These are phyloP conservation scores for Spergularia marina DNA, from an alignment of 148 eudicot genomes.

Conservation along the genomic window DNA sequence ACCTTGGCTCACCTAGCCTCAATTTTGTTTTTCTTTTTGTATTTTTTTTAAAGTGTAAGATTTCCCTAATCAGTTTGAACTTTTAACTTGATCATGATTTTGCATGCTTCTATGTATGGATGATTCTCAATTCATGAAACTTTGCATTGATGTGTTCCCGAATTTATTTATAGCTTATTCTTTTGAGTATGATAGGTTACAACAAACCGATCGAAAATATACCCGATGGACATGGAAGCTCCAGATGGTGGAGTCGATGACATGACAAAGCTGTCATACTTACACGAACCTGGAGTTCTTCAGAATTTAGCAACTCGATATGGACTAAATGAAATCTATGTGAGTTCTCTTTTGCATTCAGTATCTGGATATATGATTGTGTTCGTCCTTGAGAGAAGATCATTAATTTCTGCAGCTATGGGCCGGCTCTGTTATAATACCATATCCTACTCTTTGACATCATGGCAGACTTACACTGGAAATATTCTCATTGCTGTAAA, in stretches of 20 bases:
- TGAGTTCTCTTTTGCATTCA: conserved; percentile 37
- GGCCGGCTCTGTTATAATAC: conserved; percentile 38
- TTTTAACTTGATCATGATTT: too few relatives aligned
- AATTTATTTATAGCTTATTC: background rate
- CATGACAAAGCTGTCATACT: conserved; percentile 90
- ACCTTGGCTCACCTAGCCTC: too few relatives aligned
- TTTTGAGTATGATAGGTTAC: conserved; percentile 38
- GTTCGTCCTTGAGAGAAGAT: conserved; percentile 29
- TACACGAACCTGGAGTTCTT: conserved; percentile 94
- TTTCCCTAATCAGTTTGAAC: too few relatives aligned
- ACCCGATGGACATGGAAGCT: conserved; percentile 86
- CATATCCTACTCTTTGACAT: conserved; percentile 50
- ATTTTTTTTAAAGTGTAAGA: too few relatives aligned
- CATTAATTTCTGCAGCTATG: conserved; percentile 42
- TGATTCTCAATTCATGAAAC: too few relatives aligned
- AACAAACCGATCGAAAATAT: conserved; percentile 47
- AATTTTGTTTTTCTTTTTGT: too few relatives aligned
- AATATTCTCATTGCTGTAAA: conserved; percentile 93
- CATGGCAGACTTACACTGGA: conserved; percentile 92
- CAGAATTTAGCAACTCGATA: conserved; percentile 77
- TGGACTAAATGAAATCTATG: conserved; percentile 82
- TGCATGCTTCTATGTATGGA: background rate
- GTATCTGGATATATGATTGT: conserved; percentile 13
- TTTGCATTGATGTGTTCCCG: background rate
- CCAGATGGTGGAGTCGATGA: conserved; percentile 96